Evolutionary conservation across 441 rosid genomes (phyloP).

Genomic region (Pelargonium cotyledonis): DNA sequence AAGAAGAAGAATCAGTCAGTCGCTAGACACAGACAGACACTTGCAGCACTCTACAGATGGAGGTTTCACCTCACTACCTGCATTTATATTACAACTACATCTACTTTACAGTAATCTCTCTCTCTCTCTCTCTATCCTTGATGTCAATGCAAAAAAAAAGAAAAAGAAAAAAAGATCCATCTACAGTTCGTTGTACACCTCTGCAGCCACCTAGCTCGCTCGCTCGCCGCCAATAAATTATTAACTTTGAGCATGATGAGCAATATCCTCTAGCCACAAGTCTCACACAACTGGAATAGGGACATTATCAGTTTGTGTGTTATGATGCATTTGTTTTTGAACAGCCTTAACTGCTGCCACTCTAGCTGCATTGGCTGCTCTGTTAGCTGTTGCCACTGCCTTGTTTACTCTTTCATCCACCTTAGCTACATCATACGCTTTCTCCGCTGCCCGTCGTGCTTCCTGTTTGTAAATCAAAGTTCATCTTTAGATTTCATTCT

Average conservation of each 20-base stretch:
- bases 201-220: not conserved
- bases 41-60: not conserved
- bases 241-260: too few relatives aligned
- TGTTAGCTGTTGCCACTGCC: slow-evolving; percentile 77
- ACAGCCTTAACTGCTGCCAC: slow-evolving; percentile 78
- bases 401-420: slow-evolving; percentile 86
- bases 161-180: not conserved
- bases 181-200: not conserved
- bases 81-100: not conserved
- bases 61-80: not conserved
- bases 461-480: slow-evolving; percentile 38
- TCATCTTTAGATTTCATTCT: not conserved
- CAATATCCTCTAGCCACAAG: not conserved
- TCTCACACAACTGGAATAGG: slow-evolving; percentile 30
- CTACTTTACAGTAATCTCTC: slow-evolving; percentile 10
- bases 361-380: slow-evolving; percentile 85
- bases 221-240: too few relatives aligned
- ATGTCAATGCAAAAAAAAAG: not conserved
- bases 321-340: slow-evolving; percentile 58
- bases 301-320: slow-evolving; percentile 33
- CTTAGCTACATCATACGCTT: slow-evolving; percentile 75
- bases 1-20: too few relatives aligned
- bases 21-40: too few relatives aligned
- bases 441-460: slow-evolving; percentile 71
- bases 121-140: not conserved